Base-by-base conservation (phyloP, 83 land plant species). In the Picea engelmannii region DNA sequence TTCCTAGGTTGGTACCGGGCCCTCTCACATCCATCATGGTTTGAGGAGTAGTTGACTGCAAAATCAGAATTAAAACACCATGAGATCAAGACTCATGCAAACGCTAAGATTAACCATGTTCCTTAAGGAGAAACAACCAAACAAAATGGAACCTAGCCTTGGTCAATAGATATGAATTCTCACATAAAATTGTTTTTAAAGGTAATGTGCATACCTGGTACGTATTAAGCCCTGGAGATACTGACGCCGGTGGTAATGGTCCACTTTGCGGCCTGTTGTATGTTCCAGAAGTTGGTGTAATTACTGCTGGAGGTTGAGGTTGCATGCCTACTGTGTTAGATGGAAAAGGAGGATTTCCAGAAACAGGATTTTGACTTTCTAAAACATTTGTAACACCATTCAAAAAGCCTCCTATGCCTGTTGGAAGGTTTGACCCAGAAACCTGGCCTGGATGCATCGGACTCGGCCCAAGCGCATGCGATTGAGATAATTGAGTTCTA, bases 161-260 rank as follows among this genome's bases (percentile, higher is more conserved):
- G 2, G 15, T 52, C 58, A 52, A 52, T 52, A 52, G 12, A 2
- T 52, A 11, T 11, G 58, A 52, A 11, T 52, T 35, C 35, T 35
- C 74, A 69, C 47, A 35, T 25, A 17, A 69, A 69, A 16, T 38
- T 69, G 10, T 21, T 52, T 52, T 11, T 11, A 52, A 69, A 38
- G 44, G 74, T 6, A 35, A 18, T 35, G 20, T 69, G n/a, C 66
- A 35, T 77, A 92, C 94, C 92, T 90, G 94, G 83, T 83, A 92
- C 42, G 92, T 82, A 85, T 86, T 86, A 24, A 81, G 76, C n/a
- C 92, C 94, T 4, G 88, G 92, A 84, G 84, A 77, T 69, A 82
- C 42, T 66, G 85, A 84, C 12, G 63, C n/a, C 12, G 62, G 59
- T 15, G 49, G 79, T 84, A 85, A 58, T 60, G 88, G 88, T 23